These are phyloP conservation scores for Vachellia pachyceras DNA, from an alignment of 306 rosid genomes.

Conservation along the genomic window DNA sequence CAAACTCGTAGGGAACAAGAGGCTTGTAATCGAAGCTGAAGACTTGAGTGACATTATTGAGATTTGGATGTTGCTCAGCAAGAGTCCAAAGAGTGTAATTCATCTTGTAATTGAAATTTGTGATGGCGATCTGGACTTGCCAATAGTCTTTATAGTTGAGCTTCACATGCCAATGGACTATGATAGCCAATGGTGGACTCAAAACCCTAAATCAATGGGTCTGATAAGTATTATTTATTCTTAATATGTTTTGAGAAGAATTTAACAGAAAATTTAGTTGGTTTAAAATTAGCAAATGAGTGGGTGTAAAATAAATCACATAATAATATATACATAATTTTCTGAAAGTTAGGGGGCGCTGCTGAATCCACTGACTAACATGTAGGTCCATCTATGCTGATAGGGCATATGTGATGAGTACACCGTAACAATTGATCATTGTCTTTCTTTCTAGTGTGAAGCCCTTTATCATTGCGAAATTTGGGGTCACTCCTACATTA, in stretches of 20 bases:
- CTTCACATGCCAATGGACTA: constrained; percentile 93
- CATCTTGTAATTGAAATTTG: constrained; percentile 80
- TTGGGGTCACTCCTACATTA: constrained; percentile 67
- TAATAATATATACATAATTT: too few species aligned
- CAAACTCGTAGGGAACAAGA: constrained; percentile 67
- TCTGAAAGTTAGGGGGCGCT: too few species aligned
- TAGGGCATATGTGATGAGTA: constrained; percentile 95
- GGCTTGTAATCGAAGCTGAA: constrained; percentile 95
- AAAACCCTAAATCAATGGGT: too few species aligned
- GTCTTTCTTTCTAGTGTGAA: constrained; percentile 72
- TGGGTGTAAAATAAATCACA: too few species aligned
- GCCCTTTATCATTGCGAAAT: constrained; percentile 52
- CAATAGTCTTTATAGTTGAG: constrained; percentile 86
- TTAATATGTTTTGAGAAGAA: too few species aligned
- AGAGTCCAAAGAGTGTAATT: constrained; percentile 89
- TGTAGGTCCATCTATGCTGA: too few species aligned
- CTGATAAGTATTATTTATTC: too few species aligned
- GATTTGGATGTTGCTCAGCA: constrained; percentile 91
- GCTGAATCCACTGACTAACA: too few species aligned
- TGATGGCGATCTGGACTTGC: constrained; percentile 81
- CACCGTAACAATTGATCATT: constrained; percentile 75
- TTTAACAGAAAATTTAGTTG: too few species aligned
- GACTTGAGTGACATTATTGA: constrained; percentile 86
- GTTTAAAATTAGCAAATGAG: too few species aligned
- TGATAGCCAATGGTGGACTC: too few species aligned